Base-by-base conservation (phyloP, 2,329 filamentous ascomycete species). In the Alternaria sp. region DNA sequence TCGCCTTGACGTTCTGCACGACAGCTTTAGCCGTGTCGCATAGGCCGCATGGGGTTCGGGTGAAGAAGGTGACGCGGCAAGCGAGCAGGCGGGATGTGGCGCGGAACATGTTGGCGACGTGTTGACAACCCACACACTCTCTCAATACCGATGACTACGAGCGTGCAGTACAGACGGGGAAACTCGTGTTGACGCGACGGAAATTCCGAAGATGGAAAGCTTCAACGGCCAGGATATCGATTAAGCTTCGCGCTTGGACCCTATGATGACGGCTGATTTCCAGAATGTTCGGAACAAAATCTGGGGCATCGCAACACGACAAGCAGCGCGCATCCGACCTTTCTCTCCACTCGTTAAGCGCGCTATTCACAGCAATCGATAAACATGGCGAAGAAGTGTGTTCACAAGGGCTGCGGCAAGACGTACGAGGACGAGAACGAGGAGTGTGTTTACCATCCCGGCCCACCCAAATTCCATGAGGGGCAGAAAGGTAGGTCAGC, bases 331-430 rank as follows among this genome's bases (percentile, higher is more conserved):
- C 54, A 66, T 54, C 49, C 54, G 44, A 50, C 59, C 51, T 44
- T 55, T 54, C 19, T 15, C 28, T 51, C 43, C 67, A 46, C 30
- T 67, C 49, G 25, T 54, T 64, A 40, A 25, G 26, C 40, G 7
- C 46, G 40, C 23, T 17, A 17, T 47, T 46, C 10, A 43, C 46
- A 49, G 21, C 40, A 26, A 32, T 26, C 15, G 30, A 36, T 25
- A 65, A 15, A 3, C 46, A 92, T 92, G 90, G 85, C 90, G 61
- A 87, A 90, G 75, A 98, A 97, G 84, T 99, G 96, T 81, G 93
- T 97, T 62, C 96, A 97, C 84, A 94, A 97, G 82, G 93, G 94
- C 79, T 99, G 96, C 82, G 93, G 91, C 75, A 98, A 97, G 86
- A 81, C 85, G 68, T 98, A 93, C 81, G 89, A 90, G 52, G 91